phyloP scores from a whole-genome alignment of 2,329 filamentous ascomycete genomes.

The Hansfordia pulvinata region DNA sequence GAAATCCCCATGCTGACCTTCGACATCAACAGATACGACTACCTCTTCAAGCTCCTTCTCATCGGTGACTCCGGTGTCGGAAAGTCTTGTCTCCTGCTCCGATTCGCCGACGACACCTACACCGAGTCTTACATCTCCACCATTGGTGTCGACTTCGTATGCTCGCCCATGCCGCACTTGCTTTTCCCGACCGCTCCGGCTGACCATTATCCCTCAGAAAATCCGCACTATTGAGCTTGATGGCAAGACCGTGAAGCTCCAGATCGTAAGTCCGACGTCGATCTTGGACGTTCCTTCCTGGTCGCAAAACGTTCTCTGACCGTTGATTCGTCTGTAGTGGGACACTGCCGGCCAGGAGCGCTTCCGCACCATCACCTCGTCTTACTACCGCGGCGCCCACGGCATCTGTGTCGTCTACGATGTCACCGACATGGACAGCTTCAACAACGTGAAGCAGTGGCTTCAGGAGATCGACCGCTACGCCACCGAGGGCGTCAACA shows the following conservation, averaged over 20 bases:
- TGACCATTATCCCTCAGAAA: constrained; percentile 52
- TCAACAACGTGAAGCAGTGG: constrained; percentile 99
- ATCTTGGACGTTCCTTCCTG: neutral
- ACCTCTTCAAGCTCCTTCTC: constrained; percentile 99
- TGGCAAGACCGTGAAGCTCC: constrained; percentile 98
- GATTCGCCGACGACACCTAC: constrained; percentile 98
- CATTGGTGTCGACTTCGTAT: constrained; percentile 96
- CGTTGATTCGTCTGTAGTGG: constrained; percentile 49
- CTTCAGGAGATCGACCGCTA: constrained; percentile 99
- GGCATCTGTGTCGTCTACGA: constrained; percentile 99
- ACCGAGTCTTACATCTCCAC: constrained; percentile 99
- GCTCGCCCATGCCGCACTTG: constrained; percentile 20
- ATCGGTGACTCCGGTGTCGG: constrained; percentile 99
- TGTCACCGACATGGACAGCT: constrained; percentile 99
- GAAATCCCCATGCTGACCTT: constrained; percentile 12
- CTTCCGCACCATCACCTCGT: constrained; percentile 98
- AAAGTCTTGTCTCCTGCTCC: constrained; percentile 96
- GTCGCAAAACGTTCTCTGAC: constrained; percentile 14
- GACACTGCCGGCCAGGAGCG: constrained; percentile 98
- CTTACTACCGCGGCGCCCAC: constrained; percentile 97
- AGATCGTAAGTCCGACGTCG: constrained; percentile 75
- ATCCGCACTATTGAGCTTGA: constrained; percentile 99
- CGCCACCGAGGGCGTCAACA: constrained; percentile 98
- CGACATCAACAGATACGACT: constrained; percentile 73
- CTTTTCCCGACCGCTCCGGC: constrained; percentile 4